Evolutionary conservation across 179 eudicot genomes (phyloP).

Genomic region (Gypsophila paniculata): DNA sequence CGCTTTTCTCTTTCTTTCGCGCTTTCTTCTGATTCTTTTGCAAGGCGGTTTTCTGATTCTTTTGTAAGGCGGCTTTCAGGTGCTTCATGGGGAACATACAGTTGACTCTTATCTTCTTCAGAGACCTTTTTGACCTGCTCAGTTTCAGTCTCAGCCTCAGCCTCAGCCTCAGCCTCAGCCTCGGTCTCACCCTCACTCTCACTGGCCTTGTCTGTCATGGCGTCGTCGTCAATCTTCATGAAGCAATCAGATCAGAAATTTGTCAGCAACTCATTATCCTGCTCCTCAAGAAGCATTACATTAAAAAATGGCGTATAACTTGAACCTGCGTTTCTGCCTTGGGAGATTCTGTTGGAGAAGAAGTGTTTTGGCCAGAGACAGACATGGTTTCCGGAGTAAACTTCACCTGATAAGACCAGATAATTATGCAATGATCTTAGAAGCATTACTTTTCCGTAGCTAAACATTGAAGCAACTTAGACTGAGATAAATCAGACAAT

Average conservation of each 20-base stretch:
- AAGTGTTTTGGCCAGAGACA: conserved; percentile 35
- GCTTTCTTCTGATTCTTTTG: no score
- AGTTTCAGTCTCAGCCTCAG: conserved; percentile 8
- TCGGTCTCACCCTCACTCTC: conserved; percentile 15
- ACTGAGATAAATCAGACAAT: background rate
- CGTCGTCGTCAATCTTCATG: conserved; percentile 27
- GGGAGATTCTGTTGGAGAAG: conserved; percentile 36
- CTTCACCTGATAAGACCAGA: conserved; percentile 42
- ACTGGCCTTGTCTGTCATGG: conserved; percentile 20
- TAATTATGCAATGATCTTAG: background rate
- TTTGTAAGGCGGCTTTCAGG: background rate
- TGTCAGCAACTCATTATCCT: conserved; percentile 20
- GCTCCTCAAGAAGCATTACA: conserved; percentile 13
- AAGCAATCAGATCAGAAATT: conserved; percentile 4
- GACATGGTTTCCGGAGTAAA: conserved; percentile 31
- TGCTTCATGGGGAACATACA: conserved; percentile 1
- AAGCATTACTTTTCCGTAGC: background rate
- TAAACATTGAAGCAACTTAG: background rate
- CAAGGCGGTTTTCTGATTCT: background rate
- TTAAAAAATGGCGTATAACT: background rate
- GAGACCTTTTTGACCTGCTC: conserved; percentile 9
- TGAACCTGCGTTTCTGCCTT: conserved; percentile 49
- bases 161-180: background rate
- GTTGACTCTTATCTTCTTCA: conserved; percentile 16
- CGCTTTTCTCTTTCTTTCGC: no score